These are phyloP conservation scores for Fennellomyces sp. DNA, from an alignment of 371 early-diverging fungal genomes.

Conservation along the genomic window DNA sequence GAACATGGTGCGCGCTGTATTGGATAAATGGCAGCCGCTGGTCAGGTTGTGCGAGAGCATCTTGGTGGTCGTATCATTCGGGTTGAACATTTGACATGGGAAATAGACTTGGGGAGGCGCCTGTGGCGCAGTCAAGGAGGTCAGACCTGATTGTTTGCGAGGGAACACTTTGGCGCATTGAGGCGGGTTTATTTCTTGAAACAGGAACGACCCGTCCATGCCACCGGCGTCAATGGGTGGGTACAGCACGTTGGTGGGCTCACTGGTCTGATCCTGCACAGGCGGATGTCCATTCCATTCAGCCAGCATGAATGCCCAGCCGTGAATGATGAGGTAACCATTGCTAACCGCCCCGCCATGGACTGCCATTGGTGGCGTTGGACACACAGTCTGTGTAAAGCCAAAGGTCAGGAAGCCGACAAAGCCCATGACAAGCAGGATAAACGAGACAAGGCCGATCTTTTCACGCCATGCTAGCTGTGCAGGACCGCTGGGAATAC, in stretches of 20 bases:
- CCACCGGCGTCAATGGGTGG: constrained; percentile 66
- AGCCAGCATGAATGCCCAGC: constrained; percentile 59
- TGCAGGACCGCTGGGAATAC: constrained; percentile 43
- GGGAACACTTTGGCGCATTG: constrained; percentile 55
- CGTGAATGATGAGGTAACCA: constrained; percentile 53
- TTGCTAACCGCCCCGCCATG: constrained; percentile 35
- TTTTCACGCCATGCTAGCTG: constrained; percentile 89
- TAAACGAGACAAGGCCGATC: constrained; percentile 73
- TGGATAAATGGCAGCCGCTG: constrained; percentile 64
- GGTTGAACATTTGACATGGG: constrained; percentile 67
- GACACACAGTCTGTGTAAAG: constrained; percentile 59
- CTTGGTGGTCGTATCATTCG: constrained; percentile 44
- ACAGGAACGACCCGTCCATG: constrained; percentile 58
- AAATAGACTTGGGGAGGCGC: constrained; percentile 58
- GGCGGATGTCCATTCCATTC: constrained; percentile 53
- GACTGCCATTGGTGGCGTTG: constrained; percentile 31
- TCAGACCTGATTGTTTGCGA: background rate
- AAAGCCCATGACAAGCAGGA: constrained; percentile 48
- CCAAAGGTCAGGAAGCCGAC: constrained; percentile 68
- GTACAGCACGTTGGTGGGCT: constrained; percentile 55
- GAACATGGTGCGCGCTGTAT: constrained; percentile 37
- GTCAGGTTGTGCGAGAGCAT: constrained; percentile 38
- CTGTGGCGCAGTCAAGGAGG: constrained; percentile 17
- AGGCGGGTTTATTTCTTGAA: constrained; percentile 50
- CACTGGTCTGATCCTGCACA: constrained; percentile 31